Evolutionary conservation across 805 yeast species (phyloP).

Genomic region (Zygosaccharomyces bisporus): DNA sequence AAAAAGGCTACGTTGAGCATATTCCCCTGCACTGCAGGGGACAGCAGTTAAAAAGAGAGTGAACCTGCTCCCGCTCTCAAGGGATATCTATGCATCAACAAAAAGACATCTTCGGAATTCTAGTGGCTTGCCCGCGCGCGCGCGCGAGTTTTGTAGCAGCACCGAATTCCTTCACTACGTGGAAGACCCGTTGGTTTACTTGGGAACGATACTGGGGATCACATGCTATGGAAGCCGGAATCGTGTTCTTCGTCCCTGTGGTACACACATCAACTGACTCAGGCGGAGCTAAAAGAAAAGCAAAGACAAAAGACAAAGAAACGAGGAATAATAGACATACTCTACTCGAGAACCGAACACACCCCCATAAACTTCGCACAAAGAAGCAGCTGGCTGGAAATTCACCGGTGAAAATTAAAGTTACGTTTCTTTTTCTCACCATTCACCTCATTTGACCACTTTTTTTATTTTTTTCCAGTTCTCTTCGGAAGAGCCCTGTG

Average conservation of each 20-base stretch:
- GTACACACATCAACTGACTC: no score
- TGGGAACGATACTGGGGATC: no score
- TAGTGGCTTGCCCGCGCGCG: no score
- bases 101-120: no score
- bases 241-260: neutral
- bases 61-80: no score
- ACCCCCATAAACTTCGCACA: neutral
- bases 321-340: neutral
- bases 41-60: no score
- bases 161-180: no score
- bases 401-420: neutral
- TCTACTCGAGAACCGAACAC: neutral
- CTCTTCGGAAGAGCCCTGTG: slow-evolving; percentile 10
- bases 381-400: neutral
- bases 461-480: slow-evolving; percentile 6
- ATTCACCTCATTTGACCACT: neutral
- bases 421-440: neutral
- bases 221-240: neutral
- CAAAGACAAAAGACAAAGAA: neutral
- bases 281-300: neutral
- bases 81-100: no score
- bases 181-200: no score
- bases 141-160: no score
- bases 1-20: no score
- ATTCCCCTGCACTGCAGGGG: no score